Evolutionary conservation across 2,329 filamentous ascomycete species (phyloP), one percentile per base, ranked within the genome.

Genomic region (Tympanopsis confertula): DNA sequence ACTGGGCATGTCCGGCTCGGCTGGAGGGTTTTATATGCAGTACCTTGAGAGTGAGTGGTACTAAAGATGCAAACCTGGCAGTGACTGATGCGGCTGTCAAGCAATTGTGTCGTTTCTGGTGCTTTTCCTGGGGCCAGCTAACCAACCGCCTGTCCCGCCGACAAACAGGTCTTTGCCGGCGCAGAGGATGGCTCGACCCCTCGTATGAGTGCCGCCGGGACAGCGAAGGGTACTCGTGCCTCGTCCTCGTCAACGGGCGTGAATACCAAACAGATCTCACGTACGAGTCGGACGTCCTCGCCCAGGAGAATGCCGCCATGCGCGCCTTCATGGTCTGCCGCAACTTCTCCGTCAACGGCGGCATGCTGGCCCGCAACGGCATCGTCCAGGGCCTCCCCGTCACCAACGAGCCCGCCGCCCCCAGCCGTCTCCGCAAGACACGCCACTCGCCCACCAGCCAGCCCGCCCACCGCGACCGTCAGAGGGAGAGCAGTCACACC

Each of bases 321-420:
- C 83, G 87, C 44, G 89, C 89, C 41, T 96, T 94, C 62, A 89
- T 94, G 77, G 91, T 95, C 48, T 95, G 89, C 69, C 82, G 87
- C 46, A 94, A 94, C 69, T 95, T 95, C 64, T 94, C 86, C 39
- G 85, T 93, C 59, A 95, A 94, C 56, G 87, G 93, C 51, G 89
- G 89, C 56, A 94, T 94, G 86, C 66, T 80, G 45, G 76, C 75
- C 44, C 71, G 75, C 45, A 81, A 80, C 51, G 76, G 76, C 32
- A 78, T 80, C 44, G 74, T 81, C 44, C 76, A 81, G 58, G 76
- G 76, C 36, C 65, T 81, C 26, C 76, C 76, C 13, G 71, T 66
- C 39, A 65, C 67, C 46, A 63, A 68, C 45, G 7, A 7, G 22
- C 7, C 22, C 22, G 61, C 72, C 39, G 60, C 52, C 43, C 59